Evolutionary conservation across 805 yeast species (phyloP).

Genomic region (Crinitomyces ghanaensis): DNA sequence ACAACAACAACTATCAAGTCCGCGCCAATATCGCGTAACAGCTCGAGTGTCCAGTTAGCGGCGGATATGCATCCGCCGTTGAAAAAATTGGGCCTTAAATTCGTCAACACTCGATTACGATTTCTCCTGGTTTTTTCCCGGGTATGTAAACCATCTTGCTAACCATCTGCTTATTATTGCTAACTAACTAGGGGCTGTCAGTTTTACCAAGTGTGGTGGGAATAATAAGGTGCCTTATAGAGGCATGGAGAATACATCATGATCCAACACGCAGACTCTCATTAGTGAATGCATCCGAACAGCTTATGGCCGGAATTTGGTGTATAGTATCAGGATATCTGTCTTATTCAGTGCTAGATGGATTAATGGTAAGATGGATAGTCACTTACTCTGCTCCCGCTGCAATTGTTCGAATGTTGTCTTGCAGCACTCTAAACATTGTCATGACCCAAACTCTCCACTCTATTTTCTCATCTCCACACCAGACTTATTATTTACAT

Average conservation of each 20-base stretch:
- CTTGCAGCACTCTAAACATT: constrained; percentile 65
- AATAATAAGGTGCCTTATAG: constrained; percentile 24
- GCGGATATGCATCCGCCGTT: constrained; percentile 21
- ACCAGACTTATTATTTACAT: constrained; percentile 64
- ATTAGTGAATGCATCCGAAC: constrained; percentile 60
- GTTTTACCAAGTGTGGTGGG: constrained; percentile 56
- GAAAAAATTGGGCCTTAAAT: constrained; percentile 55
- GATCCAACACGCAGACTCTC: constrained; percentile 23
- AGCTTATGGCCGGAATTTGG: constrained; percentile 81
- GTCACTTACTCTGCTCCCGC: constrained; percentile 82
- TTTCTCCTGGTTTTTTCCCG: constrained; percentile 66
- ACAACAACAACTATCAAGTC: constrained; percentile 1
- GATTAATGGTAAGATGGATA: constrained; percentile 83
- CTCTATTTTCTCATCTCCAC: constrained; percentile 51
- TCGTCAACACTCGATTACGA: constrained; percentile 67
- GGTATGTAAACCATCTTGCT: constrained; percentile 6
- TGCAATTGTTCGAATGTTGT: constrained; percentile 74
- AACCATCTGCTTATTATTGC: neutral
- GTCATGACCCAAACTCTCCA: constrained; percentile 59
- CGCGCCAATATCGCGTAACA: constrained; percentile 9
- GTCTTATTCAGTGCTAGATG: constrained; percentile 74
- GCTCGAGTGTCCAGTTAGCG: constrained; percentile 8
- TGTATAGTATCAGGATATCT: constrained; percentile 79
- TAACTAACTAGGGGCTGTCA: constrained; percentile 41
- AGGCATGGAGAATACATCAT: constrained; percentile 22